Base-by-base conservation (phyloP, 2,329 filamentous ascomycete genomes). In the Paraconiothyrium brasiliense region DNA sequence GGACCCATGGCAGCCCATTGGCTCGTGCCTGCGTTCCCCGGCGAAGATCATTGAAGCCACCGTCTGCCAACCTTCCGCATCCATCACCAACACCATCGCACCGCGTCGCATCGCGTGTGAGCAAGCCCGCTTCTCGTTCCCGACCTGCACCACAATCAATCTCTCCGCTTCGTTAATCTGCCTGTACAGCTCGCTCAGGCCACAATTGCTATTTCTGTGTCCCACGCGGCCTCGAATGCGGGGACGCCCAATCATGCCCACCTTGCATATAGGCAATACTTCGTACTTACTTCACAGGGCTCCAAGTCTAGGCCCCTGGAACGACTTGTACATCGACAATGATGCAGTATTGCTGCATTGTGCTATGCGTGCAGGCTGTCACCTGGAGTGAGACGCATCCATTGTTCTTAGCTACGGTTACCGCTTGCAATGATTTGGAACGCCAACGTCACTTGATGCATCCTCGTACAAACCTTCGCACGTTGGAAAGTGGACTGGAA, bases 191-290 rank as follows among this genome's bases (percentile, higher is more conserved):
- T 24, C 61, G 51, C 59, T 58, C 60, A 63, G 59, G 44, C 64
- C 54, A 60, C 47, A 37, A 16, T n/a, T 54, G 48, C 58, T 64
- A 61, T 60, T 63, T 44, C 54, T 13, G 58, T 54, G 52, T 46
- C 50, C 60, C 61, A 66, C 66, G 61, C 64, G 62, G 62, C 62
- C 39, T 57, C 48, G 39, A 54, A 35, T 56, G 61, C 51, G 51
- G 51, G 47, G 52, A 51, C 32, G 20, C 30, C 64, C 54, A 68
- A 67, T 67, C 64, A 43, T 34, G 3, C 16, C 24, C 27, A 1
- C 9, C 39, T n/a, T 39, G 57, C 37, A 68, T 63, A 68, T 65
- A 63, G 61, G 37, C 64, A 66, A 62, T 56, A 63, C 48, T 54
- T 8, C 65, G 60, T 56, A 63, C 48, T 54, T 8, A 6, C 27